These are phyloP conservation scores for Rubus parviflorus DNA, from an alignment of 306 rosid species.

Conservation along the genomic window DNA sequence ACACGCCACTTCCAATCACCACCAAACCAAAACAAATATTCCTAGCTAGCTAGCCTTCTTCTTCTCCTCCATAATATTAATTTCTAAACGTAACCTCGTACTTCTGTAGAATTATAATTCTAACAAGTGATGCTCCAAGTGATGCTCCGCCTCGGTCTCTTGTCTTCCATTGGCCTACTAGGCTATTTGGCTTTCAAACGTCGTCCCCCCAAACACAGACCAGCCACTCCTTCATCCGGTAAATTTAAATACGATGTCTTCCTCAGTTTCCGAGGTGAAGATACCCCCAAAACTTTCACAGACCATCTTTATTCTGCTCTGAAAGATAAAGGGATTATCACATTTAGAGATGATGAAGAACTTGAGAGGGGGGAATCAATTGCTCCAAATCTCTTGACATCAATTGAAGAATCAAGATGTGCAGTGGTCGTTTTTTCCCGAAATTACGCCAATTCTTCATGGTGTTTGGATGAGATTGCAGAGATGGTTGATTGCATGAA, in stretches of 20 bases:
- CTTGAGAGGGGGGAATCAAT: background rate
- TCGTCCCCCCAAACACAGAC: too few relatives aligned
- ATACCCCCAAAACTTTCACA: background rate
- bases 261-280: background rate
- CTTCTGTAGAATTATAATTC: too few relatives aligned
- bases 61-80: too few relatives aligned
- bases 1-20: too few relatives aligned
- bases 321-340: background rate
- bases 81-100: too few relatives aligned
- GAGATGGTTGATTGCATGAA: background rate
- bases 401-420: background rate
- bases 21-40: too few relatives aligned
- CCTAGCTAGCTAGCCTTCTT: too few relatives aligned
- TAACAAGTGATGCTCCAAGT: background rate
- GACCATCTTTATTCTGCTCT: background rate
- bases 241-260: background rate
- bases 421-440: background rate
- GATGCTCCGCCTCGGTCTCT: background rate
- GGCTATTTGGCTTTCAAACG: too few relatives aligned
- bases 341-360: background rate
- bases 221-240: background rate
- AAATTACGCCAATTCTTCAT: background rate
- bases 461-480: conserved; percentile 2
- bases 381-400: background rate
- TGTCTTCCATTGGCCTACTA: background rate